Evolutionary conservation across 2,329 filamentous ascomycete species (phyloP).

Genomic region (Arthrinium puccinioides): DNA sequence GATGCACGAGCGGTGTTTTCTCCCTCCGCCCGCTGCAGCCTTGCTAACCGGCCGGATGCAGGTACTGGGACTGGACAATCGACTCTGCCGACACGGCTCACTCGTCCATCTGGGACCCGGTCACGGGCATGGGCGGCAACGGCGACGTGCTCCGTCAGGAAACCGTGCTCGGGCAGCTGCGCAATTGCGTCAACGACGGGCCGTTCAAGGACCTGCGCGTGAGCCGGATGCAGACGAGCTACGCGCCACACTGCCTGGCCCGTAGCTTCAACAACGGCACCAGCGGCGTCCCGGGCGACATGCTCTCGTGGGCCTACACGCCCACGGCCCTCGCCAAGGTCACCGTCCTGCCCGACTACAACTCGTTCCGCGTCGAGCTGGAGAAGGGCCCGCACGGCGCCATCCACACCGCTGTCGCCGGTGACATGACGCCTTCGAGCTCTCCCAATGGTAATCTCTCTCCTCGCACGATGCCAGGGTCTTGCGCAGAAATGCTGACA

Average conservation of each 20-base stretch:
- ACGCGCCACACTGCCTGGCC: neutral
- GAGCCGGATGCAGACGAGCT: neutral
- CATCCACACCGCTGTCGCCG: conserved; percentile 16
- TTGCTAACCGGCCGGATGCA: neutral
- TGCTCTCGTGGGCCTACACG: neutral
- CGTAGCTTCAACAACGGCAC: neutral
- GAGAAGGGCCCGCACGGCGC: conserved; percentile 20
- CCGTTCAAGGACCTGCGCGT: neutral
- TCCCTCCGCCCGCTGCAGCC: too few species aligned
- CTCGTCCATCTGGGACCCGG: neutral
- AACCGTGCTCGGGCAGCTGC: neutral
- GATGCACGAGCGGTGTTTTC: neutral
- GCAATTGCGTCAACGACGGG: conserved; percentile 1
- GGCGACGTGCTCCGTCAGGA: neutral
- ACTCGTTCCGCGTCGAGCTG: conserved; percentile 8
- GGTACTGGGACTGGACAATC: conserved; percentile 2
- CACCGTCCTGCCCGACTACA: neutral
- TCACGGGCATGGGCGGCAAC: conserved; percentile 1
- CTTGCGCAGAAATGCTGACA: neutral
- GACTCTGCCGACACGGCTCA: neutral
- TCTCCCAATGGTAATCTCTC: conserved; percentile 15
- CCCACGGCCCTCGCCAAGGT: neutral
- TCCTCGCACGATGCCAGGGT: too few species aligned
- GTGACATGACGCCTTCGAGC: conserved; percentile 19
- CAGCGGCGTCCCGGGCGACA: conserved; percentile 3